Evolutionary conservation across 2,329 filamentous ascomycete genomes (phyloP).

Genomic region (Chaetomium sp.): DNA sequence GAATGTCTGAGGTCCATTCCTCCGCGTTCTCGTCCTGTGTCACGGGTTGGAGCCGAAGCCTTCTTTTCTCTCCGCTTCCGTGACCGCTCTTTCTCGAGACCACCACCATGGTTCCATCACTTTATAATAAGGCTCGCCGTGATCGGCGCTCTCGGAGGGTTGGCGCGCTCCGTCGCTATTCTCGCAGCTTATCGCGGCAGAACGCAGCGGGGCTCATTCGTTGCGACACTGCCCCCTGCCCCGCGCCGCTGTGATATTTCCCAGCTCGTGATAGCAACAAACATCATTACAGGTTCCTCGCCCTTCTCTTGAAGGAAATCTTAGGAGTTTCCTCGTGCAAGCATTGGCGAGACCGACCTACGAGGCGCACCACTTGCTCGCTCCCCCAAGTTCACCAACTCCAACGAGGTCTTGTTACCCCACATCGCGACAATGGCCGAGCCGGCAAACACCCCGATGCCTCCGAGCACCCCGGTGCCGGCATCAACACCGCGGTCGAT

Average conservation of each 20-base stretch:
- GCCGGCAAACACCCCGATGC: conserved; percentile 39
- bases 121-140: not conserved
- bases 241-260: conserved; percentile 15
- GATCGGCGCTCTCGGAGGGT: not conserved
- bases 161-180: conserved; percentile 15
- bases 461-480: conserved; percentile 36
- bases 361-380: not conserved
- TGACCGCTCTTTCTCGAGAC: conserved; percentile 19
- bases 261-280: not conserved
- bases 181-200: conserved; percentile 28
- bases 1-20: conserved; percentile 2
- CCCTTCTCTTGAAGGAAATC: not conserved
- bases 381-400: not conserved
- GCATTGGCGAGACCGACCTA: not conserved
- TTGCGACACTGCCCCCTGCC: conserved; percentile 19
- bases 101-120: not conserved
- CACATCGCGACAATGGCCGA: conserved; percentile 36
- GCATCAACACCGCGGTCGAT: conserved; percentile 38
- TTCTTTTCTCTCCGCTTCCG: not conserved
- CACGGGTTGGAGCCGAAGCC: not conserved
- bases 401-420: not conserved
- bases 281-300: not conserved
- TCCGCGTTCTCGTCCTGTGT: conserved; percentile 1
- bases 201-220: conserved; percentile 23
- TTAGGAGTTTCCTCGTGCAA: not conserved